A percentile compares a stretch with the other conserved stretches of the same genome.
Conservation (phyloP, 1,284 basidiomycete genomes). For the Puccinia horiana region DNA sequence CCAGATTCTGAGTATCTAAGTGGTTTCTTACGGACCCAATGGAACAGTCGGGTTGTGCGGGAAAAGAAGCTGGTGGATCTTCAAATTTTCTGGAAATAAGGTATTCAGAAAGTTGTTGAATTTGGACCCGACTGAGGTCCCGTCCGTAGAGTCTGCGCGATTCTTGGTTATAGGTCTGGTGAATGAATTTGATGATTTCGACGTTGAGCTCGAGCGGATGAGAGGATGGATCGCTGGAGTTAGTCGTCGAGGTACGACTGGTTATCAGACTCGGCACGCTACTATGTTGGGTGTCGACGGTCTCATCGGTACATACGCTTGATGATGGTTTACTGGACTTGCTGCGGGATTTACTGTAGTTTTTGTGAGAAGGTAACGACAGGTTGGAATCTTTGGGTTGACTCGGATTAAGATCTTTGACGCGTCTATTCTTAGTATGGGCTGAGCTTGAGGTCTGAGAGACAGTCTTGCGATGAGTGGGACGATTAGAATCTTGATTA, state of each 20-base stretch:
- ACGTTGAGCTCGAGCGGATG: not conserved
- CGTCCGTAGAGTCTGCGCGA: conserved; percentile 12
- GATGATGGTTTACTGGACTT: not conserved
- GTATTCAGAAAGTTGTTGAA: conserved; percentile 23
- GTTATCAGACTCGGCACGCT: conserved; percentile 3
- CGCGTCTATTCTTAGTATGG: not conserved
- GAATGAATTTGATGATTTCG: conserved; percentile 26
- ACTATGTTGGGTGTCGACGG: not conserved
- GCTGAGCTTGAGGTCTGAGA: not conserved
- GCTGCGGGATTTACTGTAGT: not conserved
- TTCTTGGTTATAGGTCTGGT: conserved; percentile 25
- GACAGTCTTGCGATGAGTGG: not conserved
- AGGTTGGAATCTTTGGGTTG: not conserved
- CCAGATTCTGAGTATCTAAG: not conserved
- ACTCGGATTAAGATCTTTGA: not conserved
- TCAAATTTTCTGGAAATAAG: not conserved
- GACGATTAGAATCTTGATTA: not conserved
- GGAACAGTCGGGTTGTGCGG: not conserved
- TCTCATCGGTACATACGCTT: conserved; percentile 5
- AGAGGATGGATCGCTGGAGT: not conserved
- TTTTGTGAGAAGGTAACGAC: not conserved
- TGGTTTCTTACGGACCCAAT: not conserved
- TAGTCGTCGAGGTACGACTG: not conserved
- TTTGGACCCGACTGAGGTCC: conserved; percentile 21
- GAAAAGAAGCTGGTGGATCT: too few relatives aligned